Conservation (phyloP, 2,329 filamentous ascomycete species). For the Fusarium nisikadoi region DNA sequence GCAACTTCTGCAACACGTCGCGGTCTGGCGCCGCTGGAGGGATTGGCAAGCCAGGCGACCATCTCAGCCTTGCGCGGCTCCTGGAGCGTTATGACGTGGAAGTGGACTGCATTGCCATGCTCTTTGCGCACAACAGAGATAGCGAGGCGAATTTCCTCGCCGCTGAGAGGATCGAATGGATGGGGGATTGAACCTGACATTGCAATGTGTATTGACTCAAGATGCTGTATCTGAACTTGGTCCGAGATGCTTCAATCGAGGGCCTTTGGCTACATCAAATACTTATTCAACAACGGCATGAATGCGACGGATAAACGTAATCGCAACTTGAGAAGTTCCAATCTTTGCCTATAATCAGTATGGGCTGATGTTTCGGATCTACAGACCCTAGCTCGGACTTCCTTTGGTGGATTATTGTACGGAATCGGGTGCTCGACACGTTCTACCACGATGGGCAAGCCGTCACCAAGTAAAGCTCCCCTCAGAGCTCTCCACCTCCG, state of each 20-base stretch:
- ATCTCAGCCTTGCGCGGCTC: conserved; percentile 89
- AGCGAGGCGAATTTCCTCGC: conserved; percentile 77
- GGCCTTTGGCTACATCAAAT: not conserved
- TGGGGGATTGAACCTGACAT: conserved; percentile 16
- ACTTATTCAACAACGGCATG: not conserved
- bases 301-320: not conserved
- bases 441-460: not conserved
- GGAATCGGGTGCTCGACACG: not conserved
- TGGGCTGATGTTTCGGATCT: not conserved
- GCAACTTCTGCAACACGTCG: conserved; percentile 82
- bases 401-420: not conserved
- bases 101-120: conserved; percentile 74
- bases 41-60: conserved; percentile 79
- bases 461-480: not conserved
- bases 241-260: not conserved
- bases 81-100: conserved; percentile 86
- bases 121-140: conserved; percentile 74
- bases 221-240: not conserved
- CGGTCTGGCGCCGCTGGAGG: conserved; percentile 69
- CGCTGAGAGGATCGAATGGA: conserved; percentile 52
- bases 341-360: not conserved
- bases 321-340: not conserved
- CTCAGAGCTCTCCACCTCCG: not conserved
- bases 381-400: not conserved
- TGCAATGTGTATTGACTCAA: not conserved